Evolutionary conservation across 176 grass and related monocot species (phyloP).

Genomic region (Oryza officinalis): DNA sequence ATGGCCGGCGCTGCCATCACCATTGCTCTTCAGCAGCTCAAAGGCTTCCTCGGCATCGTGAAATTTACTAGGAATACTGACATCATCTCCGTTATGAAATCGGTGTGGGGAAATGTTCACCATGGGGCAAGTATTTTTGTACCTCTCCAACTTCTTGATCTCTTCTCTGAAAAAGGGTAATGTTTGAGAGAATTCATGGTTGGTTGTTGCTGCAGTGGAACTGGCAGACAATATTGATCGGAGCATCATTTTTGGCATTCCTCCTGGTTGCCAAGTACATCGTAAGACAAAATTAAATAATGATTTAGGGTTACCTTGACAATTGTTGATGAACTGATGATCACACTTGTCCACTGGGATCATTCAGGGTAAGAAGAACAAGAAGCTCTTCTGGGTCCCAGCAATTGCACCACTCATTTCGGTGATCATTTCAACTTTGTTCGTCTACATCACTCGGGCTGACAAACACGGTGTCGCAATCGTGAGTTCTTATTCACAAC

Average conservation of each 20-base stretch:
- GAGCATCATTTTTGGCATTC: slow-evolving; percentile 59
- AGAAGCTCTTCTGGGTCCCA: slow-evolving; percentile 81
- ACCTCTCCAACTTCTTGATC: neutral
- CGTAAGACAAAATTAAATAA: slow-evolving; percentile 48
- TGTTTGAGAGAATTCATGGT: slow-evolving; percentile 9
- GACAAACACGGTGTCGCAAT: slow-evolving; percentile 84
- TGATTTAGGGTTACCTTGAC: neutral
- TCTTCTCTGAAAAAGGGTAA: neutral
- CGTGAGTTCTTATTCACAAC: slow-evolving; percentile 50
- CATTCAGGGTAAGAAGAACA: slow-evolving; percentile 74
- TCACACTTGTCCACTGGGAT: slow-evolving; percentile 20
- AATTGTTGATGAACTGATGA: neutral
- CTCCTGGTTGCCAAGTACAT: slow-evolving; percentile 80
- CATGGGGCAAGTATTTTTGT: slow-evolving; percentile 64
- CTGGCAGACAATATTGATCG: slow-evolving; percentile 82
- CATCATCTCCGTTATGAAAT: slow-evolving; percentile 79
- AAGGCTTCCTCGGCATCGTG: slow-evolving; percentile 77
- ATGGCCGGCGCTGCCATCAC: slow-evolving; percentile 84
- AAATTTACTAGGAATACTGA: slow-evolving; percentile 71
- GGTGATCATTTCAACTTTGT: slow-evolving; percentile 76
- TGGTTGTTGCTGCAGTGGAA: slow-evolving; percentile 73
- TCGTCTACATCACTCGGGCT: slow-evolving; percentile 85
- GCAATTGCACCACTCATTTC: slow-evolving; percentile 80
- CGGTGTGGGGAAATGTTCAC: slow-evolving; percentile 68
- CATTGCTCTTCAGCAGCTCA: slow-evolving; percentile 91